phyloP scores from a whole-genome alignment of 305 asterid species.

The Fraxinus dipetala region DNA sequence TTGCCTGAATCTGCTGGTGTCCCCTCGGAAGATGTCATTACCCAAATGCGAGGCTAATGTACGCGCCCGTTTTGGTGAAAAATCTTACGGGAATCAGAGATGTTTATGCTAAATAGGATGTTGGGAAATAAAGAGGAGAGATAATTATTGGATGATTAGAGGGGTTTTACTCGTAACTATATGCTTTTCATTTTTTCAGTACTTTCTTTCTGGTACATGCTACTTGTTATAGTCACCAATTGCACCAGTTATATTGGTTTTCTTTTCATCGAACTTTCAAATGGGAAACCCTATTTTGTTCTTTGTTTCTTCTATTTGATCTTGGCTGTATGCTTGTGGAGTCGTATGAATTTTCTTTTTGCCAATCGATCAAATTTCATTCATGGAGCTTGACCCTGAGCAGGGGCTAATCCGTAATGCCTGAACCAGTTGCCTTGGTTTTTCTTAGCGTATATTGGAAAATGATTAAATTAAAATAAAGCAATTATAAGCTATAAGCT shows the following conservation, averaged over 20 bases:
- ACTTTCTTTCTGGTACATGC: background rate
- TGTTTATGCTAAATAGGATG: slow-evolving; percentile 14
- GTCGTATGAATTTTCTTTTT: background rate
- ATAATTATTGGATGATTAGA: slow-evolving; percentile 23
- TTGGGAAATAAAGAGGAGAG: slow-evolving; percentile 21
- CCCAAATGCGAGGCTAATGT: slow-evolving; percentile 20
- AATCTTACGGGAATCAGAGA: slow-evolving; percentile 7
- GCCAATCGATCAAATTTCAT: background rate
- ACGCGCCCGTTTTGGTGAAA: slow-evolving; percentile 15
- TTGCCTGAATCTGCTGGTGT: background rate
- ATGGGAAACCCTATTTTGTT: background rate
- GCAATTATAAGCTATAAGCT: background rate
- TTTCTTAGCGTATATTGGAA: background rate
- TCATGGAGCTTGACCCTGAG: background rate
- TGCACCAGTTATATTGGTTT: background rate
- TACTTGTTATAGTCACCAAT: background rate
- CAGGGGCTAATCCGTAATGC: background rate
- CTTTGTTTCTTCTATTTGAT: background rate
- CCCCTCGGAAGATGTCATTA: slow-evolving; percentile 17
- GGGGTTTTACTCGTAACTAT: background rate
- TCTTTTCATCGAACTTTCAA: background rate
- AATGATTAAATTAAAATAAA: background rate
- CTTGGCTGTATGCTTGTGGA: background rate
- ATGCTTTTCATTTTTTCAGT: background rate
- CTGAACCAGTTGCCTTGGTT: background rate